Conservation (phyloP, 495 filamentous ascomycete species). For the Tuber magnatum region DNA sequence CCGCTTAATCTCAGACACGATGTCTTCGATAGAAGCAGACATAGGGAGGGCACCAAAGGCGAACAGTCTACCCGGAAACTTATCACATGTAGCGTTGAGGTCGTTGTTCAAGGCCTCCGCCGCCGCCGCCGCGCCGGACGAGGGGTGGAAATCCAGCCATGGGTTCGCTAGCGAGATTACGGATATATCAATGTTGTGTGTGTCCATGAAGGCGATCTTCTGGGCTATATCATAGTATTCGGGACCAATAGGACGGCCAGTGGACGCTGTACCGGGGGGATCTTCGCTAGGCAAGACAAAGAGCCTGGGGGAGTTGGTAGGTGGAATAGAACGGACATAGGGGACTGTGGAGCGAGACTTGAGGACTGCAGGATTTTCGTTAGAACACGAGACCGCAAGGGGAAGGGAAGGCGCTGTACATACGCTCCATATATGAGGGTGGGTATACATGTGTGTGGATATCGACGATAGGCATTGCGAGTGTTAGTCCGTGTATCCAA, state of each 20-base stretch:
- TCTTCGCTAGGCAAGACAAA: conserved; percentile 72
- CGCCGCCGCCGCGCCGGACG: conserved; percentile 54
- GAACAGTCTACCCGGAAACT: conserved; percentile 57
- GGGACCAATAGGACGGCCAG: conserved; percentile 44
- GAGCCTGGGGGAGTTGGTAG: conserved; percentile 57
- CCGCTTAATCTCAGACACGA: conserved; percentile 59
- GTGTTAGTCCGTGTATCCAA: background rate
- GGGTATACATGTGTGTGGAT: conserved; percentile 95
- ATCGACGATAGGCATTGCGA: conserved; percentile 59
- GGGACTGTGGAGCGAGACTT: conserved; percentile 68
- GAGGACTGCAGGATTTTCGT: conserved; percentile 48
- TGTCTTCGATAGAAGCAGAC: conserved; percentile 54
- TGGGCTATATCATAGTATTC: conserved; percentile 48
- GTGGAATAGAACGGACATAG: conserved; percentile 64
- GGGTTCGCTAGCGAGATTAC: conserved; percentile 90
- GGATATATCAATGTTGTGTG: conserved; percentile 70
- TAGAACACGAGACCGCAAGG: conserved; percentile 34
- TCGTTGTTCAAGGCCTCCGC: conserved; percentile 68
- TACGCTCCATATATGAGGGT: conserved; percentile 70
- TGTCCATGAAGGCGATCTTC: conserved; percentile 82
- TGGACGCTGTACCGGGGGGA: conserved; percentile 47
- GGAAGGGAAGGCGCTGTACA: conserved; percentile 55
- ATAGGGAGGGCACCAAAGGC: conserved; percentile 78
- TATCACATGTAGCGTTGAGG: conserved; percentile 59
- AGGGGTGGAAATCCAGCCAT: conserved; percentile 80